Conservation (phyloP, 2,329 filamentous ascomycete species). For the Pseudogymnoascus sp. region DNA sequence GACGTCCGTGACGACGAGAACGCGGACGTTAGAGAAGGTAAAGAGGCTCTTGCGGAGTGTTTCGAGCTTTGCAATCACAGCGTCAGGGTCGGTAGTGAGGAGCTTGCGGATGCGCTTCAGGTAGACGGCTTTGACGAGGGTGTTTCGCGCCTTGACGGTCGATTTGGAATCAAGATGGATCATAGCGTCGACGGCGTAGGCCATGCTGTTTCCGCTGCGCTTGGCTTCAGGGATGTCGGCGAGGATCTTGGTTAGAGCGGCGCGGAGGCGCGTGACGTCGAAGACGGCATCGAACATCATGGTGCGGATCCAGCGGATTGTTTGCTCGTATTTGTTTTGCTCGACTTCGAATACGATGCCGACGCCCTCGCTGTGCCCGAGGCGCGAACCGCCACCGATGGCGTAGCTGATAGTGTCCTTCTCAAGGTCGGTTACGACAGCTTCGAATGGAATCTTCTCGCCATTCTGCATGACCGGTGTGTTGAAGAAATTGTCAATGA, state of each 20-base stretch:
- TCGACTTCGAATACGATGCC: slow-evolving; percentile 79
- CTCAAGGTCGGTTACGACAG: slow-evolving; percentile 85
- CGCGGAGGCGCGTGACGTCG: slow-evolving; percentile 57
- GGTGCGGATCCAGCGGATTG: slow-evolving; percentile 75
- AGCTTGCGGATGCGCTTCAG: slow-evolving; percentile 77
- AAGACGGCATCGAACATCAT: slow-evolving; percentile 87
- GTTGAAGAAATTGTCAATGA: slow-evolving; percentile 89
- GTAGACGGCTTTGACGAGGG: slow-evolving; percentile 79
- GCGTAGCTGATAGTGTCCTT: slow-evolving; percentile 80
- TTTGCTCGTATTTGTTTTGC: slow-evolving; percentile 72
- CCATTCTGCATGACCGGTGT: slow-evolving; percentile 74
- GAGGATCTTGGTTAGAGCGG: slow-evolving; percentile 68
- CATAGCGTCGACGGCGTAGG: slow-evolving; percentile 60
- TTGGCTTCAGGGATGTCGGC: slow-evolving; percentile 90
- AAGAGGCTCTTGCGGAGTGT: slow-evolving; percentile 67
- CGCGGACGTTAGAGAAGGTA: slow-evolving; percentile 74
- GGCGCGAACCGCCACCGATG: slow-evolving; percentile 56
- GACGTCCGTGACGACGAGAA: slow-evolving; percentile 76
- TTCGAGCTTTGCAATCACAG: slow-evolving; percentile 70
- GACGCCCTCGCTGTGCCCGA: slow-evolving; percentile 75
- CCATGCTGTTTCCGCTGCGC: slow-evolving; percentile 67
- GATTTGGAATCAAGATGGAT: slow-evolving; percentile 73
- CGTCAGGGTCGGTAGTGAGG: slow-evolving; percentile 64
- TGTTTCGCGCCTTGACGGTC: slow-evolving; percentile 66
- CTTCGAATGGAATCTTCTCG: slow-evolving; percentile 73